phyloP scores from a whole-genome alignment of 768 basidiomycete genomes.

The Boletus tomentosulus region DNA sequence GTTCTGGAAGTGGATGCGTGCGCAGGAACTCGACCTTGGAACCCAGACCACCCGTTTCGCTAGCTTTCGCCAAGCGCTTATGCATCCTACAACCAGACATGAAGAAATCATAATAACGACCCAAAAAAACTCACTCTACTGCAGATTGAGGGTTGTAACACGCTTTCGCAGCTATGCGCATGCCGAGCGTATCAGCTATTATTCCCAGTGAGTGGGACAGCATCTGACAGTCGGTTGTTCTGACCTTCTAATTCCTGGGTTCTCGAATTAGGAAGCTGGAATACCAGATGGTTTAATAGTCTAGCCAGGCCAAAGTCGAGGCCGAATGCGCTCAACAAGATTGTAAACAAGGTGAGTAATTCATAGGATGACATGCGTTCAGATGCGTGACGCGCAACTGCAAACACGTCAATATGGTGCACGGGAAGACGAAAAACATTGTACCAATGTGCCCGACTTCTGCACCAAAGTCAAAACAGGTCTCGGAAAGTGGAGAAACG shows the following conservation, averaged over 20 bases:
- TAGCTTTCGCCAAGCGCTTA: conserved; percentile 55
- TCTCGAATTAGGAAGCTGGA: conserved; percentile 81
- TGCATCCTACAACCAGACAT: conserved; percentile 55
- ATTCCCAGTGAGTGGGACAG: background rate
- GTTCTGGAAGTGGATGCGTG: conserved; percentile 77
- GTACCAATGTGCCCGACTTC: conserved; percentile 79
- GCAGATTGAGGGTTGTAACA: conserved; percentile 83
- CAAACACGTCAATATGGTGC: conserved; percentile 21
- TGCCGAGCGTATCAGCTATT: conserved; percentile 81
- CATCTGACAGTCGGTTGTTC: background rate
- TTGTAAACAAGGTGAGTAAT: conserved; percentile 38
- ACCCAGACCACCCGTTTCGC: conserved; percentile 34
- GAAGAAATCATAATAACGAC: background rate
- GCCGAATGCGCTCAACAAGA: conserved; percentile 46
- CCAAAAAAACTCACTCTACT: conserved; percentile 46
- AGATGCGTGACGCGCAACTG: conserved; percentile 56
- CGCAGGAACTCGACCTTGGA: conserved; percentile 55
- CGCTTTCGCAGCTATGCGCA: conserved; percentile 74
- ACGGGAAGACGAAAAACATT: conserved; percentile 4
- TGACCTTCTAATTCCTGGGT: conserved; percentile 77
- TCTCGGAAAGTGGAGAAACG: background rate
- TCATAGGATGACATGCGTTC: conserved; percentile 42
- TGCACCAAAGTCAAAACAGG: conserved; percentile 24
- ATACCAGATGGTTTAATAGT: conserved; percentile 45
- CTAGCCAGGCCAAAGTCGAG: conserved; percentile 52